phyloP scores from a whole-genome alignment of 2,329 filamentous ascomycete species.

The Pyrenophora teres region DNA sequence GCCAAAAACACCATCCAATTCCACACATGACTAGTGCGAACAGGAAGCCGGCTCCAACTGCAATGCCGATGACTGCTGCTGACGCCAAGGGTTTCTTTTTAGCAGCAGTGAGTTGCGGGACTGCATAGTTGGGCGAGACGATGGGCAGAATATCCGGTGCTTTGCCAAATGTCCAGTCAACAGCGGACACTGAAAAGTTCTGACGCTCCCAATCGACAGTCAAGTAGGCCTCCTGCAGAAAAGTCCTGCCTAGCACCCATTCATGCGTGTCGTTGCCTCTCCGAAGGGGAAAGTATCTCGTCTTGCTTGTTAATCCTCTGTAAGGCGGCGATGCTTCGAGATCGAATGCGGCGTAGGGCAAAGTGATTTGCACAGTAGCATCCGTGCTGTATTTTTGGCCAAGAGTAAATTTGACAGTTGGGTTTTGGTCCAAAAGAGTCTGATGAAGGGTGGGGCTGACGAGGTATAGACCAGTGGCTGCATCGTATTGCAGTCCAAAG shows the following conservation, averaged over 20 bases:
- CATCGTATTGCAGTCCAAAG: constrained; percentile 69
- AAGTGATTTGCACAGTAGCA: constrained; percentile 50
- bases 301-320: constrained; percentile 63
- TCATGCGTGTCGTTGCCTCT: constrained; percentile 59
- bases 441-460: constrained; percentile 63
- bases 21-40: constrained; percentile 39
- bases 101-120: not conserved
- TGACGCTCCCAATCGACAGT: constrained; percentile 55
- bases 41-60: constrained; percentile 46
- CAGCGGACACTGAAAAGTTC: constrained; percentile 53
- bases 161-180: constrained; percentile 39
- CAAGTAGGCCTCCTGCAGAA: constrained; percentile 69
- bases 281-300: constrained; percentile 69
- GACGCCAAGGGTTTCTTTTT: constrained; percentile 22
- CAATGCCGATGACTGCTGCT: constrained; percentile 52
- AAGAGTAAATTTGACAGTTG: constrained; percentile 53
- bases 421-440: constrained; percentile 51
- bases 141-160: constrained; percentile 40
- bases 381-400: constrained; percentile 43
- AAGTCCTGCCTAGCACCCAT: constrained; percentile 68
- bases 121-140: constrained; percentile 33
- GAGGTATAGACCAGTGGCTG: constrained; percentile 66
- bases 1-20: constrained; percentile 44
- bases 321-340: constrained; percentile 53
- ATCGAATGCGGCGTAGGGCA: constrained; percentile 58